phyloP scores from a whole-genome alignment of 768 basidiomycete genomes.

The Podaxis pistillaris region DNA sequence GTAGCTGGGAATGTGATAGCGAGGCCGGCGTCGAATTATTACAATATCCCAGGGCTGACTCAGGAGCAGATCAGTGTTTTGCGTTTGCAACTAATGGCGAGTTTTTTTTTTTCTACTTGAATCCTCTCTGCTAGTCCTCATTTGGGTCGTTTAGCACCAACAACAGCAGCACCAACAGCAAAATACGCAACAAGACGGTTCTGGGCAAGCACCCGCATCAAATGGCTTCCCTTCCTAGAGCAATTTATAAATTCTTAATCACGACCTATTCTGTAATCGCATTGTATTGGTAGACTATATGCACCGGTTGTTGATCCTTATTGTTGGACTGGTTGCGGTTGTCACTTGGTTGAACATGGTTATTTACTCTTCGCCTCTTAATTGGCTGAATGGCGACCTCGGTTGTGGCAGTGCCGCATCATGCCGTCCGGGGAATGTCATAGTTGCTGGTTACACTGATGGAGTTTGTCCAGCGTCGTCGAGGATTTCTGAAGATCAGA shows the following conservation, averaged over 20 bases:
- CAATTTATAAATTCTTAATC: not conserved
- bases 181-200: constrained; percentile 17
- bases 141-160: constrained; percentile 3
- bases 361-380: no score
- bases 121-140: constrained; percentile 8
- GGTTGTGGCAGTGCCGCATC: no score
- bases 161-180: constrained; percentile 21
- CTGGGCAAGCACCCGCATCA: constrained; percentile 4
- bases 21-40: constrained; percentile 7
- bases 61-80: constrained; percentile 49
- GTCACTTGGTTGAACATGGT: not conserved
- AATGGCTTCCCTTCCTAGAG: not conserved
- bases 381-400: no score
- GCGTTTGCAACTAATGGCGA: constrained; percentile 34
- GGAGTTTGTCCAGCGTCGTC: no score
- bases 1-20: constrained; percentile 8
- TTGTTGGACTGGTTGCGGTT: not conserved
- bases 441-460: no score
- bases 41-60: constrained; percentile 33
- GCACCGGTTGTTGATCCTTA: not conserved
- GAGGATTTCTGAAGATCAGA: no score
- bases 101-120: constrained; percentile 12
- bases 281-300: not conserved
- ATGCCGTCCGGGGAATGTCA: no score
- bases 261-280: not conserved